A percentile compares a stretch with the other conserved stretches of the same genome.
These are phyloP conservation scores for Eucalyptus polybractea DNA, from an alignment of 345 rosid genomes.

Conservation along the genomic window DNA sequence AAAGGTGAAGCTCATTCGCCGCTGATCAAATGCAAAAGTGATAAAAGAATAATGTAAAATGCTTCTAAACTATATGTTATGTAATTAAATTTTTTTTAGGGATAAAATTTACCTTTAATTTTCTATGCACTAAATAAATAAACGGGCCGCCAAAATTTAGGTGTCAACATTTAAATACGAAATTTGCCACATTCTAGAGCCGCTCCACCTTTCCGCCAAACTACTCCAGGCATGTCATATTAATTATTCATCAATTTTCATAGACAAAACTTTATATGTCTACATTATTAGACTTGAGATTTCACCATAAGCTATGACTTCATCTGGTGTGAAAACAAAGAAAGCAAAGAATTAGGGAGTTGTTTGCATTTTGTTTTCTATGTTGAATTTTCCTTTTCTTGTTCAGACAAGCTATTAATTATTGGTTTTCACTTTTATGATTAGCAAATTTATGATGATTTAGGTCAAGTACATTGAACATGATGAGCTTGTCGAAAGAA, in stretches of 20 bases:
- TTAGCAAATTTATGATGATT: background rate
- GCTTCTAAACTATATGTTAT: no score
- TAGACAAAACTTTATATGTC: background rate
- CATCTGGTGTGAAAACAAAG: background rate
- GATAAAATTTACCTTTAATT: no score
- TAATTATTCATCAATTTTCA: background rate
- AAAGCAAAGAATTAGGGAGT: background rate
- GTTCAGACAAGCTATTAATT: background rate
- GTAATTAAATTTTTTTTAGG: no score
- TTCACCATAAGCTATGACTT: background rate
- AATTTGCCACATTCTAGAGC: background rate
- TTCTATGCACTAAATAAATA: no score
- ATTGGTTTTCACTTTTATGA: background rate
- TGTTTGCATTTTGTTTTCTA: background rate
- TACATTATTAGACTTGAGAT: background rate
- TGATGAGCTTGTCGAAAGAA: background rate
- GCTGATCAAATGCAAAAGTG: no score
- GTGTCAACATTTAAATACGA: background rate
- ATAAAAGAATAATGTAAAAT: no score
- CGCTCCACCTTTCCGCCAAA: background rate
- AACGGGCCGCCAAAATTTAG: no score
- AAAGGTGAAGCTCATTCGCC: no score
- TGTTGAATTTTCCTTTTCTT: background rate
- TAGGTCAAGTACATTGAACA: background rate
- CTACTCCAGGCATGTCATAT: background rate